Percentiles rank a stretch among this genome's conserved stretches.
Conservation (phyloP, 1,284 basidiomycete genomes). For the Flammula alnicola region DNA sequence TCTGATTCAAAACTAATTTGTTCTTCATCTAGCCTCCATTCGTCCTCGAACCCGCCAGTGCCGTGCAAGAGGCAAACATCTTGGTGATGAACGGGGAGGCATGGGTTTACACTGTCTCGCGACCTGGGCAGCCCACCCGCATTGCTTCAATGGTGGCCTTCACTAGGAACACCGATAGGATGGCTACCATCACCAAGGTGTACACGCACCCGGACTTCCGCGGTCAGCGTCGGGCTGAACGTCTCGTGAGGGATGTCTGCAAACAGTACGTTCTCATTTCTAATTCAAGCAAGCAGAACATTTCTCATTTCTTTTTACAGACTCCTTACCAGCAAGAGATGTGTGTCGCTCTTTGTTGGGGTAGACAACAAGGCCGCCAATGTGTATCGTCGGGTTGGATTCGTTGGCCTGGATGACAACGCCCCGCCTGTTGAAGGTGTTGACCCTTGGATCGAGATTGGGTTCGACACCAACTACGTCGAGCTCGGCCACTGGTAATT, state of each 20-base stretch:
- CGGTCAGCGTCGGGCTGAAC: conserved; percentile 56
- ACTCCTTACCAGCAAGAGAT: conserved; percentile 13
- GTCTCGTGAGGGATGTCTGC: conserved; percentile 58
- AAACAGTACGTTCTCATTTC: conserved; percentile 53
- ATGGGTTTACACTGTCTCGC: conserved; percentile 62
- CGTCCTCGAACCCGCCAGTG: conserved; percentile 43
- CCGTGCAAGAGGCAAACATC: conserved; percentile 53
- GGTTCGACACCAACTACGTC: conserved; percentile 55
- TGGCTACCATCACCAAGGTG: conserved; percentile 70
- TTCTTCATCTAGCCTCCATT: conserved; percentile 56
- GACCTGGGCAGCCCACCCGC: conserved; percentile 18
- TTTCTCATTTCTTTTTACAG: not conserved
- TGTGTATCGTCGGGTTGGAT: conserved; percentile 68
- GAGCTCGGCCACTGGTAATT: conserved; percentile 63
- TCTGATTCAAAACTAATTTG: conserved; percentile 8
- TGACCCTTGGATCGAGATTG: conserved; percentile 64
- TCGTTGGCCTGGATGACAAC: conserved; percentile 48
- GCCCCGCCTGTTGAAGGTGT: conserved; percentile 42
- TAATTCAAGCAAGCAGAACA: not conserved
- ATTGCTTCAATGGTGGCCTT: conserved; percentile 70
- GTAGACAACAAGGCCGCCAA: conserved; percentile 52
- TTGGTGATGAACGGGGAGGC: conserved; percentile 53
- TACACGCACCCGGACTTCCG: conserved; percentile 58
- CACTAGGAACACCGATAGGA: conserved; percentile 54
- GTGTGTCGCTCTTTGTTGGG: conserved; percentile 35